A percentile compares a stretch with the other conserved stretches of the same genome.
Conservation (phyloP, 495 filamentous ascomycete species). For the Daldinia bambusicola region DNA sequence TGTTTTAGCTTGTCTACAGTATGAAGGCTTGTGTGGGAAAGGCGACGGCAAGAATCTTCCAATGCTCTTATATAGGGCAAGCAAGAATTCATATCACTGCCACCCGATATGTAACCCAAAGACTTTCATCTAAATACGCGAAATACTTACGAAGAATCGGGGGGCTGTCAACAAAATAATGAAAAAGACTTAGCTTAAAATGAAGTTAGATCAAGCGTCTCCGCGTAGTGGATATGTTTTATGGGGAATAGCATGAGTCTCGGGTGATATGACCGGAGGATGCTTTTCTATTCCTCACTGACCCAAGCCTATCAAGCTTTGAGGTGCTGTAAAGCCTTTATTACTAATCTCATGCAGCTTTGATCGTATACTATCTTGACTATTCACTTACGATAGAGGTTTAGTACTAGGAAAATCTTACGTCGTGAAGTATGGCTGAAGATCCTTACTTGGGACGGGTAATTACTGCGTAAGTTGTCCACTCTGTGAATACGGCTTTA, state of each 20-base stretch:
- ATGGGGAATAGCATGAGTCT: background rate
- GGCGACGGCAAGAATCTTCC: too few relatives aligned
- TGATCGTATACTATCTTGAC: too few relatives aligned
- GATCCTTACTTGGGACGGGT: constrained; percentile 40
- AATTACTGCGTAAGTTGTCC: constrained; percentile 39
- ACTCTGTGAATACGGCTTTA: background rate
- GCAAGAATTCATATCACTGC: too few relatives aligned
- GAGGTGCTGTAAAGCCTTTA: background rate
- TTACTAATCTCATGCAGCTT: background rate
- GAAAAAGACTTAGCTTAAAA: too few relatives aligned
- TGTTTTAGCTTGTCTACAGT: too few relatives aligned
- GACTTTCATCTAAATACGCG: background rate
- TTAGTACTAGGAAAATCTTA: background rate
- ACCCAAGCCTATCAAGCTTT: background rate
- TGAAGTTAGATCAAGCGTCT: background rate
- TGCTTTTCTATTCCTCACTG: background rate
- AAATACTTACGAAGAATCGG: too few relatives aligned
- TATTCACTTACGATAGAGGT: background rate
- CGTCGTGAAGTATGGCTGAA: constrained; percentile 16
- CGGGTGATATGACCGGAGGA: background rate
- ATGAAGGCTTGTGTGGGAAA: too few relatives aligned
- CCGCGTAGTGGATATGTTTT: background rate
- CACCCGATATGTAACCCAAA: background rate
- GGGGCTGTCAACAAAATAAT: too few relatives aligned
- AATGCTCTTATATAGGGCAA: too few relatives aligned